A percentile compares a stretch with the other conserved stretches of the same genome.
Conservation (phyloP, 805 yeast genomes). For the Candida xiaguanensis region DNA sequence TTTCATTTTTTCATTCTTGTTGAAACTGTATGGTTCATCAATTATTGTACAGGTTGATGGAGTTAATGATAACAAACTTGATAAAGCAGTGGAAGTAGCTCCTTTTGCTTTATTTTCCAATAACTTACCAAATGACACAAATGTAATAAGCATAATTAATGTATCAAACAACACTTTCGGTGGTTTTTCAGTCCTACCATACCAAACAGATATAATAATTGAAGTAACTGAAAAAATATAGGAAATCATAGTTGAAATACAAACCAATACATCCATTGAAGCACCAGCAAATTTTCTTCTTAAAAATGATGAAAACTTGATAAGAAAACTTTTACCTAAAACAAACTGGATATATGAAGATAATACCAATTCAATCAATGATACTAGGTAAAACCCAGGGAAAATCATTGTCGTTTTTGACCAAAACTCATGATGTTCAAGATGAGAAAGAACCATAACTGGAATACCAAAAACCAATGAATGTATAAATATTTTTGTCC, state of each 20-base stretch:
- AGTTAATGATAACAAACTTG: conserved; percentile 72
- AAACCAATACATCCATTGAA: conserved; percentile 91
- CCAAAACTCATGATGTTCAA: conserved; percentile 36
- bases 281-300: conserved; percentile 55
- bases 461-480: conserved; percentile 62
- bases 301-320: conserved; percentile 61
- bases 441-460: conserved; percentile 48
- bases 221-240: conserved; percentile 69
- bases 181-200: conserved; percentile 36
- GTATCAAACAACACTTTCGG: conserved; percentile 85
- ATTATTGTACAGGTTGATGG: conserved; percentile 74
- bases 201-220: conserved; percentile 46
- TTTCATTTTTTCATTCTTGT: conserved; percentile 9
- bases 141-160: conserved; percentile 75
- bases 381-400: conserved; percentile 64
- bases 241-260: conserved; percentile 76
- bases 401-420: conserved; percentile 31
- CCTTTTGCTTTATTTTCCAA: conserved; percentile 92
- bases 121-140: conserved; percentile 87
- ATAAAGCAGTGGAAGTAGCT: conserved; percentile 83
- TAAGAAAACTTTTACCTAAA: conserved; percentile 66
- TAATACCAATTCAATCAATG: conserved; percentile 55
- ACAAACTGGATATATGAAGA: conserved; percentile 60
- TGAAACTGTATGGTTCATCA: conserved; percentile 15
- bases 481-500: conserved; percentile 56